Conservation (phyloP, 2,329 filamentous ascomycete genomes). For the Penicillium verrucosum region DNA sequence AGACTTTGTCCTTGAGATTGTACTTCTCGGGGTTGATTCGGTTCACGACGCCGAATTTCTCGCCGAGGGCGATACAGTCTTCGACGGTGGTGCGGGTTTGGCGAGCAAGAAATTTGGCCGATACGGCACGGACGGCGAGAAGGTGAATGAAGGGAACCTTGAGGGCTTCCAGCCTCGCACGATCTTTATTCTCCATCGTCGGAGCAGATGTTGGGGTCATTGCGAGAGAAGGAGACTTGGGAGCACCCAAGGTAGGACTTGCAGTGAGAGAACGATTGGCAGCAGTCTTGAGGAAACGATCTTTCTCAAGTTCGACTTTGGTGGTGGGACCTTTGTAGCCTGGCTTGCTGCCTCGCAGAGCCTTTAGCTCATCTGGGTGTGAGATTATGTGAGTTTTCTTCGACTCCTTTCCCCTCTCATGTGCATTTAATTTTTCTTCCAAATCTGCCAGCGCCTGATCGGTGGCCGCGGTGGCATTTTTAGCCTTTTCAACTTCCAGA, state of each 20-base stretch:
- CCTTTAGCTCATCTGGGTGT: constrained; percentile 36
- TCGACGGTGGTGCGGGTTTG: constrained; percentile 49
- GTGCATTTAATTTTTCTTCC: constrained; percentile 57
- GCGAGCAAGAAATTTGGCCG: constrained; percentile 46
- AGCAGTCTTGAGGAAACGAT: constrained; percentile 39
- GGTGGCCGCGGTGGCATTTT: constrained; percentile 53
- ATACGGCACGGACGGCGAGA: constrained; percentile 52
- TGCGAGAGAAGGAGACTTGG: constrained; percentile 37
- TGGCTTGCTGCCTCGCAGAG: constrained; percentile 35
- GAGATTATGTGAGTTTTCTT: constrained; percentile 50
- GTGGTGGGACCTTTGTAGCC: constrained; percentile 34
- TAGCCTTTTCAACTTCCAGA: constrained; percentile 54
- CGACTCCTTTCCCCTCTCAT: constrained; percentile 59
- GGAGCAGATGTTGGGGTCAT: constrained; percentile 46
- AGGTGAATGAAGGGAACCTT: constrained; percentile 50
- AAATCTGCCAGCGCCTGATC: constrained; percentile 60
- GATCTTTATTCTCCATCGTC: constrained; percentile 35
- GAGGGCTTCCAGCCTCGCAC: constrained; percentile 43
- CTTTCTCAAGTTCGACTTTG: constrained; percentile 42
- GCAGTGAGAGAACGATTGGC: constrained; percentile 41
- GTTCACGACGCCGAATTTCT: constrained; percentile 53
- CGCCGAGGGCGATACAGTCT: constrained; percentile 48
- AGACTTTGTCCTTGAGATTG: constrained; percentile 56
- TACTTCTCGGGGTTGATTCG: constrained; percentile 50
- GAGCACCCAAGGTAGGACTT: constrained; percentile 40